Conservation (phyloP, 1,284 basidiomycete species). For the Chondrostereum purpureum region DNA sequence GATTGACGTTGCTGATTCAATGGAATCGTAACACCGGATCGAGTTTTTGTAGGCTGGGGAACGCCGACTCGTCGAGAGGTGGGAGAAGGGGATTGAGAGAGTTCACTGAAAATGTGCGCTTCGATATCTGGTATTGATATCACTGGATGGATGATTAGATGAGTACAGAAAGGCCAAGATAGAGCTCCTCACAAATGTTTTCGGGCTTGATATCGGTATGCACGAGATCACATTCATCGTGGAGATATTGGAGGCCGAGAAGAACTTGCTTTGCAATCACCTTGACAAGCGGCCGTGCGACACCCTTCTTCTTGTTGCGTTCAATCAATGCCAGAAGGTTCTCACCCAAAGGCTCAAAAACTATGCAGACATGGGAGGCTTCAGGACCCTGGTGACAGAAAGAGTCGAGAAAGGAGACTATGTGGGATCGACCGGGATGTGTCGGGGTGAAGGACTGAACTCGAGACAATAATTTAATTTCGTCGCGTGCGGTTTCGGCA, state of each 20-base stretch:
- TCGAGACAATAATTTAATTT: conserved; percentile 80
- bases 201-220: conserved; percentile 91
- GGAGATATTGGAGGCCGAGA: conserved; percentile 85
- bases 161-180: too few relatives aligned
- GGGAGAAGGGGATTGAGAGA: conserved; percentile 58
- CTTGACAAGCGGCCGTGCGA: conserved; percentile 76
- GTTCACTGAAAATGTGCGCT: conserved; percentile 59
- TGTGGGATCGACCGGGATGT: conserved; percentile 63
- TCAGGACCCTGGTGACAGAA: conserved; percentile 65
- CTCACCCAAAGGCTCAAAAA: conserved; percentile 88
- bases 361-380: conserved; percentile 80
- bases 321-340: conserved; percentile 82
- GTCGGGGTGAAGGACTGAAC: conserved; percentile 67
- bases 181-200: conserved; percentile 75
- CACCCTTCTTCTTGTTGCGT: conserved; percentile 81
- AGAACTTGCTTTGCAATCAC: conserved; percentile 79
- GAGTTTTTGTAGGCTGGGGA: conserved; percentile 48
- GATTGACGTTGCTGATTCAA: conserved; percentile 35
- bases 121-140: conserved; percentile 74
- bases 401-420: conserved; percentile 85
- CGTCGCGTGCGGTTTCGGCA: conserved; percentile 85
- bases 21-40: conserved; percentile 54
- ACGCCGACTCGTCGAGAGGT: conserved; percentile 67
- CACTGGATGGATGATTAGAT: conserved; percentile 34
- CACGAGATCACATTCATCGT: conserved; percentile 84